phyloP scores from a whole-genome alignment of 176 grass and related monocot genomes.

The sorghum (Sorghum bicolor) region DNA sequence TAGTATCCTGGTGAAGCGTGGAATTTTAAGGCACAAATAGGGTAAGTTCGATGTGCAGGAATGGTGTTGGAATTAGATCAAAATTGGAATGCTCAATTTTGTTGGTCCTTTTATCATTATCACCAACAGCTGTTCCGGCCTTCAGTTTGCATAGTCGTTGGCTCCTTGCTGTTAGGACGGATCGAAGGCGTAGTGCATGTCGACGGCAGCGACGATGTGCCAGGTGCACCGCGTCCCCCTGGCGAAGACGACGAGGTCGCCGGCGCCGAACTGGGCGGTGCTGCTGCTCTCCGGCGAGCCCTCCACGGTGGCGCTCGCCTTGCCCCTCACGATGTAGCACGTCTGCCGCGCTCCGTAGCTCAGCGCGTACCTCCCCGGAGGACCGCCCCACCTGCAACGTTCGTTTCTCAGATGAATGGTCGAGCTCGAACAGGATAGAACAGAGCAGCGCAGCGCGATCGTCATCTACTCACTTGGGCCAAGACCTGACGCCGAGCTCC shows the following conservation, averaged over 20 bases:
- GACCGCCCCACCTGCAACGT: conserved; percentile 53
- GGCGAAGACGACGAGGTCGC: conserved; percentile 63
- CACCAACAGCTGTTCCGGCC: neutral
- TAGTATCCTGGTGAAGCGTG: neutral
- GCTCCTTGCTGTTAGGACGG: conserved; percentile 25
- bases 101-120: neutral
- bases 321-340: conserved; percentile 63
- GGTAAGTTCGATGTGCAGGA: neutral
- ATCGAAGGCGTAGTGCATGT: conserved; percentile 72
- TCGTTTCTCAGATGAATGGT: neutral
- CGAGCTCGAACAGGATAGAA: neutral
- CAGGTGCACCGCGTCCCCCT: conserved; percentile 61
- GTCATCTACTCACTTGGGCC: conserved; percentile 29
- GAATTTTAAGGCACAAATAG: neutral
- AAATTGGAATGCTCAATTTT: neutral
- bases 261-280: conserved; percentile 40
- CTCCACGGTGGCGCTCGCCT: conserved; percentile 40
- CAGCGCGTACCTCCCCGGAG: conserved; percentile 52
- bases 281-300: conserved; percentile 33
- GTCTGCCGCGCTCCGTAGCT: conserved; percentile 64
- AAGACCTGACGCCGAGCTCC: conserved; percentile 39
- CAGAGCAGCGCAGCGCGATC: neutral
- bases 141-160: neutral
- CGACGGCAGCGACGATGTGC: conserved; percentile 56
- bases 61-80: neutral